These are phyloP conservation scores for Chaetoscypha palmicola DNA, from an alignment of 2,329 filamentous ascomycete species.

Conservation along the genomic window DNA sequence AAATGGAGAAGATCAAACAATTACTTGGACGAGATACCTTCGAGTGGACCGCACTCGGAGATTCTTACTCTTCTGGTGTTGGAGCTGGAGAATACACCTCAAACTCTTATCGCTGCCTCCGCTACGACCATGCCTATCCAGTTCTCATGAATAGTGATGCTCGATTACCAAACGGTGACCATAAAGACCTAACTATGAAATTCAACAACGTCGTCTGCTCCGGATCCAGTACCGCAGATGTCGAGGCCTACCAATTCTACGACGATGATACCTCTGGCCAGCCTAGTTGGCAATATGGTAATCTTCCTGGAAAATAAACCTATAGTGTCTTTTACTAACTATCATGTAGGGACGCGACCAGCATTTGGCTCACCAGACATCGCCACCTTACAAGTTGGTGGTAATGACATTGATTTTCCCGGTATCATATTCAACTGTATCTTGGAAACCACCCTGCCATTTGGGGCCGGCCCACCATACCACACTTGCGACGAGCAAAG, in stretches of 20 bases:
- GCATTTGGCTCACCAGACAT: not conserved
- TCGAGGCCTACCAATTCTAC: conserved; percentile 7
- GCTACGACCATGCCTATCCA: conserved; percentile 6
- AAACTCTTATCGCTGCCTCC: conserved; percentile 3
- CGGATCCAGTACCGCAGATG: conserved; percentile 3
- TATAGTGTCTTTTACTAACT: not conserved
- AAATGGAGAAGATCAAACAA: not conserved
- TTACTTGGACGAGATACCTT: conserved; percentile 1
- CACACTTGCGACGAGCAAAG: conserved; percentile 7
- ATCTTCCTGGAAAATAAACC: not conserved
- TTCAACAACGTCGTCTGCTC: conserved; percentile 10
- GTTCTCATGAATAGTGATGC: conserved; percentile 1
- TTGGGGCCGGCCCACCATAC: not conserved
- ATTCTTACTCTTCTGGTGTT: conserved; percentile 7
- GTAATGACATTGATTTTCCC: conserved; percentile 8
- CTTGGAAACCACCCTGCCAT: not conserved
- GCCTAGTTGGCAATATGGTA: conserved; percentile 5
- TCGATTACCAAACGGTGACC: not conserved
- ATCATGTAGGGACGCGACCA: not conserved
- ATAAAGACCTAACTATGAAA: not conserved
- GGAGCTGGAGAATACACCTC: conserved; percentile 4
- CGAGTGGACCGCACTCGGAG: conserved; percentile 9
- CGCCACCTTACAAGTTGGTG: conserved; percentile 4
- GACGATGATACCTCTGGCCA: conserved; percentile 1
- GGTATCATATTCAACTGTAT: conserved; percentile 8